Evolutionary conservation across 768 basidiomycete species (phyloP), one percentile per base, ranked within the genome.

Genomic region (Sarcomyxa edulis): DNA sequence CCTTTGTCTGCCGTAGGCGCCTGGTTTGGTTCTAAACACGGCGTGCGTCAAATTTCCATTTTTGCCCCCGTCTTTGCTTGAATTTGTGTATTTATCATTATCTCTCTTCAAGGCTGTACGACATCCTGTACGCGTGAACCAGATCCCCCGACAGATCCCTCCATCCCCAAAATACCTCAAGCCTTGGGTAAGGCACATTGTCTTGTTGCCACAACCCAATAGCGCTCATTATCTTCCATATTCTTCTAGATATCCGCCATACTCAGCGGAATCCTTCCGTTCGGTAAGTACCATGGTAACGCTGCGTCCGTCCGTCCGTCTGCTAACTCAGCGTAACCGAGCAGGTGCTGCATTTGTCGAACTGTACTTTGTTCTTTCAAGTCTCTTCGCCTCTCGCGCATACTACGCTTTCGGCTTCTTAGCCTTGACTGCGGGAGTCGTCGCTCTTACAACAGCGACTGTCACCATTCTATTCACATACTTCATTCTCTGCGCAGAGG

Each of bases 321-420:
- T n/a, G 30, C 25, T 50, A 11, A 26, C 32, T 19, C 39, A 28
- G 23, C 5, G 18, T 14, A 14, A n/a, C 37, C n/a, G n/a, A n/a
- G n/a, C 40, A 89, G 87, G 91, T 37, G 94, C 95, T 32, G 92
- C 90, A 3, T 97, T 96, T 51, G 88, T 97, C 45, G 95, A 97
- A 58, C 64, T 96, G 8, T 96, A 91, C 60, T 96, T 93, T 54
- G 79, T 95, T 30, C 69, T 97, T 42, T 89, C 91, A 9, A 87
- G 83, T 51, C 69, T 97, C 19, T 98, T 96, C 51, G 93, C 93
- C 16, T 85, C 90, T 7, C 76, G 89, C 23, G 87, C 85, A 31
- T 95, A 93, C 64, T 97, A 96, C 57, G 95, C 95, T 8, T 97
- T 97, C 55, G 95, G 95, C 11, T 97, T 97, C 66, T 62, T 97